Base-by-base conservation (phyloP, 768 basidiomycete species). In the Macrocybe gigantea region DNA sequence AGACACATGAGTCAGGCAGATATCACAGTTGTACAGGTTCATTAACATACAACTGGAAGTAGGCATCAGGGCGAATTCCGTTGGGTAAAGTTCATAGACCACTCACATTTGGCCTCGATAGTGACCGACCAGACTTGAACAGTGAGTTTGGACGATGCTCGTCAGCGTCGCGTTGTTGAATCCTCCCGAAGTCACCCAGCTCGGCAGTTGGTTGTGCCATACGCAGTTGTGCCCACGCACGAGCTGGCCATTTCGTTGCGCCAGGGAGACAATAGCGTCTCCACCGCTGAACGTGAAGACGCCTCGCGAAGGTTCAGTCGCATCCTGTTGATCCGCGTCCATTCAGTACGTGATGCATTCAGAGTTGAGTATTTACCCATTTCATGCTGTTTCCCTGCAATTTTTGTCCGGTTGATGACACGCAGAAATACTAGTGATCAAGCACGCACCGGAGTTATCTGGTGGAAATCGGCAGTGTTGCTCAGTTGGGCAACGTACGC, bases 141-240 rank as follows among this genome's bases (percentile, higher is more conserved):
- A 73, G 54, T 82, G 79, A 31, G 64, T 73, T 49, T 70, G 56
- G 38, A 82, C 62, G 47, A 79, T 73, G 35, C 64, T 66, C 8
- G 66, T 64, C 29, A 78, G 61, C 5, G 69, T 68, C 0, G 62
- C 64, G 12, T 69, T 69, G 48, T 69, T 66, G 56, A 74, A 77
- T 39, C 59, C 60, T 8, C 70, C 71, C 33, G 65, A 57, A 1
- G 70, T 61, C 3, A 79, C 75, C 76, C 76, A 79, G 60, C 57
- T 62, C 7, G 77, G 73, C 5, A 80, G 68, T 58, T 81, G 78
- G 46, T 65, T 73, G 58, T 79, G 62, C 75, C 75, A 77, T 30
- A 77, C 73, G 31, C 68, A 72, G 50, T 68, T 75, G 50, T 75
- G 69, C 9, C 75, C 70, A 56, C 78, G 62, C 35, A 80, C 53